Conservation (phyloP, 805 yeast species). For the Yarrowia deformans region DNA sequence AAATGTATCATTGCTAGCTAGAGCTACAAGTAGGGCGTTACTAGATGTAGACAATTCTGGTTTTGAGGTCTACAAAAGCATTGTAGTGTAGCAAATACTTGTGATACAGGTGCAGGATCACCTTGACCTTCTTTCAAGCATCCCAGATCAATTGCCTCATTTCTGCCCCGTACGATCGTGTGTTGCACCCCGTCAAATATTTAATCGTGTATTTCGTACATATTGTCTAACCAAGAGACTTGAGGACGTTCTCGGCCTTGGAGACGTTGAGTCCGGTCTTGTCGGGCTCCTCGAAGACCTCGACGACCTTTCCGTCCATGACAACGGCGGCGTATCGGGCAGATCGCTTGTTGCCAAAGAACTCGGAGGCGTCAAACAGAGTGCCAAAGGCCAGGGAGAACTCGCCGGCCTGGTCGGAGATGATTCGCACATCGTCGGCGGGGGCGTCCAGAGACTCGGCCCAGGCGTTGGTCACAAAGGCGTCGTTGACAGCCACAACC, state of each 20-base stretch:
- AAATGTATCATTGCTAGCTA: not conserved
- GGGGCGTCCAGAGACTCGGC: constrained; percentile 53
- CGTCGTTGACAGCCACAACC: constrained; percentile 83
- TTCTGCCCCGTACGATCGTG: too few relatives aligned
- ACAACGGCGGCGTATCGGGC: constrained; percentile 79
- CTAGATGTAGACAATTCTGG: too few relatives aligned
- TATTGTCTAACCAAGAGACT: constrained; percentile 40
- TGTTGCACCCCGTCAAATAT: not conserved
- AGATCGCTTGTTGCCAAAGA: constrained; percentile 79
- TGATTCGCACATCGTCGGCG: constrained; percentile 56
- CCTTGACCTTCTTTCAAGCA: too few relatives aligned
- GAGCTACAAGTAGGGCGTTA: too few relatives aligned
- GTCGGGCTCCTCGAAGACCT: constrained; percentile 81
- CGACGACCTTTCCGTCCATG: constrained; percentile 73
- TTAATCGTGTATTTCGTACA: not conserved
- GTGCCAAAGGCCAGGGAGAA: constrained; percentile 71
- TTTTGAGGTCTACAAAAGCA: too few relatives aligned
- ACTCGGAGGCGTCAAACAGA: constrained; percentile 73
- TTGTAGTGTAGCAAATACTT: too few relatives aligned
- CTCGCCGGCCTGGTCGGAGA: constrained; percentile 83
- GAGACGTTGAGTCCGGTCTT: constrained; percentile 65
- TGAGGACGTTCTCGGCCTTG: constrained; percentile 46
- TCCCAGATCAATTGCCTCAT: too few relatives aligned
- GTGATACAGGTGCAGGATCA: too few relatives aligned
- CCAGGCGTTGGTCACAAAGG: constrained; percentile 88